Base-by-base conservation (phyloP, 257 asterid species). In the Rehmannia glutinosa region DNA sequence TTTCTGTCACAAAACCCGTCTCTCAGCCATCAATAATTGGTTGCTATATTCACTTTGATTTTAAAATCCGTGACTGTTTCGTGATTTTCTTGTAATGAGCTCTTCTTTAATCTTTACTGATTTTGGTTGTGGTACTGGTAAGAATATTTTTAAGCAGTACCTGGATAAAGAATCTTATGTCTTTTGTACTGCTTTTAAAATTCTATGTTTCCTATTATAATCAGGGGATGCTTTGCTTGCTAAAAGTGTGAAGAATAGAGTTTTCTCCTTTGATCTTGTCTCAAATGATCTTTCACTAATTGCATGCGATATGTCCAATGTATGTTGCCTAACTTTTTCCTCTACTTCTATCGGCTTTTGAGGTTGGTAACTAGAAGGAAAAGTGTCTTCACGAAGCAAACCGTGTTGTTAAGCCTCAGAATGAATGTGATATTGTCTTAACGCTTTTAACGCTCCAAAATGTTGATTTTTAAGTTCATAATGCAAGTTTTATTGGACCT, bases 101-200 rank as follows among this genome's bases (percentile, higher is more conserved):
- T 62, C 96, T 28, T 79, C 88, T 49, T 76, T 88, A 56, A 51
- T 81, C 50, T 86, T 88, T 21, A 90, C 90, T 12, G 96, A 88
- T 76, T 88, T 88, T 72, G 96, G 96, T 45, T 84, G 96, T n/a
- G n/a, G n/a, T n/a, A n/a, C n/a, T 58, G 95, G 96, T 86, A 68
- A 76, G 87, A 59, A n/a, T 35, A 65, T 62, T 32, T 33, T 15
- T 19, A 62, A 32, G 19, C 3, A 21, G 45, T 73, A 25, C 33
- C 39, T 27, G 38, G 55, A 62, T n/a, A 39, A 65, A 32, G 33
- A 33, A 47, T 46, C 8, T n/a, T 10, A 19, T 42, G 19, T 74
- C 68, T 47, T n/a, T n/a, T 15, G n/a, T 27, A 2, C 8, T 20
- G 27, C 28, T 32, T 43, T 36, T 51, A 3, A n/a, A 53, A 42